A percentile compares a stretch with the other conserved stretches of the same genome.
These are phyloP conservation scores for Elsinoe fawcettii DNA, from an alignment of 2,329 filamentous ascomycete genomes.

Conservation along the genomic window DNA sequence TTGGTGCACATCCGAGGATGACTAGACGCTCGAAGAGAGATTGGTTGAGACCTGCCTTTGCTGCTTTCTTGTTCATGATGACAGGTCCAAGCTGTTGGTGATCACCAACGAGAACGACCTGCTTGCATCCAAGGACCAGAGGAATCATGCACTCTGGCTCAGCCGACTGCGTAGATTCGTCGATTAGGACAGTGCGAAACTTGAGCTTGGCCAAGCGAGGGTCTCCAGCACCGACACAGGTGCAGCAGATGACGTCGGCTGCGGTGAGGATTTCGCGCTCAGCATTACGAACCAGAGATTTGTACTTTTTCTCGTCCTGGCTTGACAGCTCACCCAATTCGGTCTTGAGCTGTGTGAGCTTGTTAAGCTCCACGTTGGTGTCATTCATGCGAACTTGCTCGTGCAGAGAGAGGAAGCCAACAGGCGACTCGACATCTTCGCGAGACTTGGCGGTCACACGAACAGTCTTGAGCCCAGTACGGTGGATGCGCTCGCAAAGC, in stretches of 20 bases:
- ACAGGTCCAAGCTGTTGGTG: slow-evolving; percentile 97
- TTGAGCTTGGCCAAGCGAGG: slow-evolving; percentile 94
- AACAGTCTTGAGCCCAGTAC: slow-evolving; percentile 90
- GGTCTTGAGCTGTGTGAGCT: slow-evolving; percentile 85
- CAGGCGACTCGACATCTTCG: slow-evolving; percentile 97
- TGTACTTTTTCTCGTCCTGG: slow-evolving; percentile 97
- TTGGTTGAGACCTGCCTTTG: slow-evolving; percentile 93
- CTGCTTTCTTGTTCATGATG: slow-evolving; percentile 99
- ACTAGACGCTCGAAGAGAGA: slow-evolving; percentile 97
- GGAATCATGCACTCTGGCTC: slow-evolving; percentile 99
- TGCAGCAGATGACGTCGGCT: slow-evolving; percentile 97
- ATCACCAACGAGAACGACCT: slow-evolving; percentile 96
- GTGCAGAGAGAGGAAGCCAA: slow-evolving; percentile 89
- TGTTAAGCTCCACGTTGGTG: slow-evolving; percentile 85
- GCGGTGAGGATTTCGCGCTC: slow-evolving; percentile 93
- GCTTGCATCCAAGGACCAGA: slow-evolving; percentile 92
- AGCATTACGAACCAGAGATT: slow-evolving; percentile 84
- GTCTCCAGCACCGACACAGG: slow-evolving; percentile 93
- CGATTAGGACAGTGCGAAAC: slow-evolving; percentile 94
- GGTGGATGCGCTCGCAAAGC: slow-evolving; percentile 92
- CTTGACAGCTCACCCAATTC: slow-evolving; percentile 87
- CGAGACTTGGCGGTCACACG: slow-evolving; percentile 97
- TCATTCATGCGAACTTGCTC: slow-evolving; percentile 98
- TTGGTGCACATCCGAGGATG: slow-evolving; percentile 80
- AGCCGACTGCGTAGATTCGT: slow-evolving; percentile 95